Conservation (phyloP, 2,329 filamentous ascomycete genomes). For the Claviceps paspali region DNA sequence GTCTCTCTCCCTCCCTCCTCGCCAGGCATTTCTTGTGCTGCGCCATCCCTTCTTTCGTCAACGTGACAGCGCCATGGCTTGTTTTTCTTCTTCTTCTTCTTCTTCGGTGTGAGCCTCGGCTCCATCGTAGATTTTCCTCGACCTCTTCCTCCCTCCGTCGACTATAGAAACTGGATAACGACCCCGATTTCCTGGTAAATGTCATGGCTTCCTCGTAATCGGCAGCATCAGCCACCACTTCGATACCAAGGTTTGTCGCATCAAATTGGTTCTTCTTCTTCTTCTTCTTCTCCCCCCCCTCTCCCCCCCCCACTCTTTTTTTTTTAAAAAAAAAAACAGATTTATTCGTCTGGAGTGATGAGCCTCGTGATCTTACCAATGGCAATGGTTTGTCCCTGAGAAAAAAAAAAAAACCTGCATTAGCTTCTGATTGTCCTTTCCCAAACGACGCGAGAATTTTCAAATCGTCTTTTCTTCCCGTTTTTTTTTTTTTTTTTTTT, state of each 20-base stretch:
- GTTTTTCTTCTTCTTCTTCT: background rate
- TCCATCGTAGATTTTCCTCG: too few species aligned
- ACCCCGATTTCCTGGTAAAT: background rate
- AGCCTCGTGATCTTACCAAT: conserved; percentile 99
- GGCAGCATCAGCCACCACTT: background rate
- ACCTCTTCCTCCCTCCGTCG: background rate
- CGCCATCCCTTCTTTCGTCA: too few species aligned
- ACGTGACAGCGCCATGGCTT: too few species aligned
- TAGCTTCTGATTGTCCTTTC: background rate
- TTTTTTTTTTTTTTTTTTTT: too few species aligned
- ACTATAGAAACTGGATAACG: background rate
- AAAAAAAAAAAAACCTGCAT: background rate
- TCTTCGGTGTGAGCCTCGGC: too few species aligned
- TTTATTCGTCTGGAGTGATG: conserved; percentile 23
- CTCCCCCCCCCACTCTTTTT: too few species aligned
- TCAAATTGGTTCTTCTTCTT: background rate
- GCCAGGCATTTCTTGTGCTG: too few species aligned
- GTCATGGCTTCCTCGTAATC: background rate
- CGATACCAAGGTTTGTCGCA: background rate
- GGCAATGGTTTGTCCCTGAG: conserved; percentile 94
- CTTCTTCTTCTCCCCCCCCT: background rate
- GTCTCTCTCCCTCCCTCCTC: too few species aligned
- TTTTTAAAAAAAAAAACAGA: too few species aligned
- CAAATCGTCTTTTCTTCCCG: too few species aligned
- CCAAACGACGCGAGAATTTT: background rate